A percentile compares a stretch with the other conserved stretches of the same genome.
phyloP scores from a whole-genome alignment of 257 asterid species.

The Knoxia roxburghii region DNA sequence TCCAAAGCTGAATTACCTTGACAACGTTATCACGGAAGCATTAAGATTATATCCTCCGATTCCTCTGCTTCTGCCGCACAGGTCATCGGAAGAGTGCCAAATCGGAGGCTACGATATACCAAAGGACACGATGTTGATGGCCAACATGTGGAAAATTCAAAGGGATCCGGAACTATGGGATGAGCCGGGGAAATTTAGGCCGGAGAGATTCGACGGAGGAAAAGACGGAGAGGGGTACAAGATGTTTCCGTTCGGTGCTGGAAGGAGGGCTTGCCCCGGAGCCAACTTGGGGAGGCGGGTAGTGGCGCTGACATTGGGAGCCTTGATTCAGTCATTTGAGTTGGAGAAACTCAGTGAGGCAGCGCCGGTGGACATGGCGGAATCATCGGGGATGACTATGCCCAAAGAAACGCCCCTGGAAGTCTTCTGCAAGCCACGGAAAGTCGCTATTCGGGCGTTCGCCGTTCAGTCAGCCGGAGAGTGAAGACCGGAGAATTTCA shows the following conservation, averaged over 20 bases:
- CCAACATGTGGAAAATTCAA: slow-evolving; percentile 7
- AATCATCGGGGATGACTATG: not conserved
- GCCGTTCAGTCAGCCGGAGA: not conserved
- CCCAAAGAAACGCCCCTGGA: not conserved
- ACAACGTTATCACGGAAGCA: slow-evolving; percentile 13
- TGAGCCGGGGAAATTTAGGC: slow-evolving; percentile 13
- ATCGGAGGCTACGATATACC: slow-evolving; percentile 14
- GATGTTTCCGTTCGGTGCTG: slow-evolving; percentile 19
- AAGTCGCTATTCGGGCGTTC: not conserved
- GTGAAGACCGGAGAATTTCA: no score
- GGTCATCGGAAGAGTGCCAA: slow-evolving; percentile 12
- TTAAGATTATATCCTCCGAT: slow-evolving; percentile 13
- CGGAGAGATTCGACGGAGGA: slow-evolving; percentile 18
- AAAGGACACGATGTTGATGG: slow-evolving; percentile 14
- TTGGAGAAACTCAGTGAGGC: slow-evolving; percentile 3
- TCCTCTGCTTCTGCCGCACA: slow-evolving; percentile 23
- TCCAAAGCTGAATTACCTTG: slow-evolving; percentile 16
- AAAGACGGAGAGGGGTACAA: slow-evolving; percentile 9
- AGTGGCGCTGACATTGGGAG: slow-evolving; percentile 6
- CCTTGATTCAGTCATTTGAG: slow-evolving; percentile 17
- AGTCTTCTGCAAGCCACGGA: not conserved
- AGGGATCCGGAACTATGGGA: slow-evolving; percentile 18
- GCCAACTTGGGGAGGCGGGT: slow-evolving; percentile 9
- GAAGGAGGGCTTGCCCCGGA: slow-evolving; percentile 24
- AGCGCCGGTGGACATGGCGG: not conserved